Evolutionary conservation across 2,329 filamentous ascomycete genomes (phyloP).

Genomic region (Stachybotrys elegans): DNA sequence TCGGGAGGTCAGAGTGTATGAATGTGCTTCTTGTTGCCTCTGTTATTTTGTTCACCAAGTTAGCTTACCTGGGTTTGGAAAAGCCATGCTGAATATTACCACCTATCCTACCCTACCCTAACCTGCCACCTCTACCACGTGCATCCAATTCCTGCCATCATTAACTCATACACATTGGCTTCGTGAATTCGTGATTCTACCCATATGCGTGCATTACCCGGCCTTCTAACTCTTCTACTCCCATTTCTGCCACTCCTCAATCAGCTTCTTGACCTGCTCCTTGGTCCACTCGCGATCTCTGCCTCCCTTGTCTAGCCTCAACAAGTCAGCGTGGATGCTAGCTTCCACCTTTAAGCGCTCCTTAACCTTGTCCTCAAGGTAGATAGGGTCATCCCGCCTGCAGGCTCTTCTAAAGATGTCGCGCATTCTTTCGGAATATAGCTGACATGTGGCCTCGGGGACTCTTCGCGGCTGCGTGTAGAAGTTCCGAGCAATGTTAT

Average conservation of each 20-base stretch:
- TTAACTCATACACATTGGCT: constrained; percentile 1
- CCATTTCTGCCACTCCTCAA: constrained; percentile 54
- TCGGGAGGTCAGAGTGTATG: too few species aligned
- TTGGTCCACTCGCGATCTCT: constrained; percentile 32
- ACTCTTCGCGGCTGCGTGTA: constrained; percentile 54
- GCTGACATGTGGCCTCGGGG: constrained; percentile 59
- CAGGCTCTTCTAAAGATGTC: constrained; percentile 65
- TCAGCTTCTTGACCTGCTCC: constrained; percentile 40
- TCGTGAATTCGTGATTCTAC: constrained; percentile 3
- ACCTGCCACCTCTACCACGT: too few species aligned
- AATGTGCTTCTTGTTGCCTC: too few species aligned
- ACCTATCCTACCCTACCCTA: too few species aligned
- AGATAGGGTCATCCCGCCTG: constrained; percentile 59
- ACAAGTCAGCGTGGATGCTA: constrained; percentile 51
- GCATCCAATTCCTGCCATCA: neutral
- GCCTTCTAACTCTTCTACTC: constrained; percentile 43
- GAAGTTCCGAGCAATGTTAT: constrained; percentile 60
- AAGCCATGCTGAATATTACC: too few species aligned
- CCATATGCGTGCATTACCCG: constrained; percentile 5
- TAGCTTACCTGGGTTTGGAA: too few species aligned
- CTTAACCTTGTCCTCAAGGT: constrained; percentile 51
- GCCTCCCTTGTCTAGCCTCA: constrained; percentile 32
- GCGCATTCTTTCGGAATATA: constrained; percentile 79
- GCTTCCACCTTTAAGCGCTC: constrained; percentile 57
- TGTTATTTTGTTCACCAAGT: too few species aligned